Evolutionary conservation across 2,329 filamentous ascomycete genomes (phyloP).

Genomic region (Pseudonectria foliicola): DNA sequence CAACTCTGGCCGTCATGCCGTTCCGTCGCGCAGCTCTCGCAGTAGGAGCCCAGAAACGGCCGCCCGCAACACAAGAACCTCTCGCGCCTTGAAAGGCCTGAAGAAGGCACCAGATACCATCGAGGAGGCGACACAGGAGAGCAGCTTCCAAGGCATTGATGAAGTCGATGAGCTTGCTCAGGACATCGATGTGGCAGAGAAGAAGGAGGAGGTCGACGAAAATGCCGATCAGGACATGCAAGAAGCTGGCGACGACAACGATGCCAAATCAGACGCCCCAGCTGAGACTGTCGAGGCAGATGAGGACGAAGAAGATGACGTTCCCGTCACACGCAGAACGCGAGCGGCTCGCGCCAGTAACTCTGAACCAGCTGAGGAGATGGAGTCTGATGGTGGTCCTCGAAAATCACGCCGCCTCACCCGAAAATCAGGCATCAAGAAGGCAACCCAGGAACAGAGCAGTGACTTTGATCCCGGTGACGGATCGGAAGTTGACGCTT

Average conservation of each 20-base stretch:
- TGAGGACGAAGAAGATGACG: constrained; percentile 44
- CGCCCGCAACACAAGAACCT: constrained; percentile 35
- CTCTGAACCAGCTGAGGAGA: constrained; percentile 23
- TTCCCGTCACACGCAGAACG: constrained; percentile 41
- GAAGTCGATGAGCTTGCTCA: constrained; percentile 32
- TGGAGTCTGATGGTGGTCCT: constrained; percentile 24
- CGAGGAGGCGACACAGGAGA: constrained; percentile 49
- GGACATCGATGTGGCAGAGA: constrained; percentile 21
- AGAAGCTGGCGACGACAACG: constrained; percentile 17
- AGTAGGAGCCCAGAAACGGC: constrained; percentile 51
- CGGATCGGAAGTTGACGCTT: constrained; percentile 47
- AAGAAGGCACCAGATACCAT: constrained; percentile 43
- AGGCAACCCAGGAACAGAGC: constrained; percentile 45
- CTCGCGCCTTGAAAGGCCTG: constrained; percentile 44
- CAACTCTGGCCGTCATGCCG: constrained; percentile 52
- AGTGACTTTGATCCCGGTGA: constrained; percentile 56
- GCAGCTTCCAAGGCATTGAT: constrained; percentile 31
- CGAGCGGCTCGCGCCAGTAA: constrained; percentile 29
- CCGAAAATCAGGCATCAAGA: constrained; percentile 36
- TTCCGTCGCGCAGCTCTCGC: constrained; percentile 40
- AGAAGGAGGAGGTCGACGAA: constrained; percentile 23
- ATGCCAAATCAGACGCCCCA: constrained; percentile 24
- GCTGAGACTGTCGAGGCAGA: constrained; percentile 26
- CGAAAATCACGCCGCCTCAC: constrained; percentile 39
- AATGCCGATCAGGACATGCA: constrained; percentile 23